These are phyloP conservation scores for Irpex sp. DNA, from an alignment of 1,284 basidiomycete genomes.

Conservation along the genomic window DNA sequence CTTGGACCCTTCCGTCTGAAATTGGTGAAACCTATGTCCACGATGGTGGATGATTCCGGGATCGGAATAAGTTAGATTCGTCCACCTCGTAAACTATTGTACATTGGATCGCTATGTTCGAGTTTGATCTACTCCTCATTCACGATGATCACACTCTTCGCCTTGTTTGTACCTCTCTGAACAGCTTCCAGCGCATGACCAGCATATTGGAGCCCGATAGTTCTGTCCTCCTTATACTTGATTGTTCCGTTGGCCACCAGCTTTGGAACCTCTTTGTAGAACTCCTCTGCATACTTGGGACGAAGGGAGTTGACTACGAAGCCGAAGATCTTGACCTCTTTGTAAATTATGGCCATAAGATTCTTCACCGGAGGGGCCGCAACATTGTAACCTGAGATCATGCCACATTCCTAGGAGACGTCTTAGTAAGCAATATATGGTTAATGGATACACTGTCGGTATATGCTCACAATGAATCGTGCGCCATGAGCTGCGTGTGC, in stretches of 20 bases:
- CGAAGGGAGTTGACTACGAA: slow-evolving; percentile 49
- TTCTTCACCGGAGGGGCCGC: slow-evolving; percentile 25
- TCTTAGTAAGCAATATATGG: not conserved
- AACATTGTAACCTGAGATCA: slow-evolving; percentile 30
- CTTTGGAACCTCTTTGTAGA: slow-evolving; percentile 49
- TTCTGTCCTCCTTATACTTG: slow-evolving; percentile 54
- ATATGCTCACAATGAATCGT: slow-evolving; percentile 42
- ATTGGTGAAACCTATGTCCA: too few species aligned
- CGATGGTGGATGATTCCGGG: too few species aligned
- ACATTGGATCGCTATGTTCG: not conserved
- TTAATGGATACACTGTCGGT: not conserved
- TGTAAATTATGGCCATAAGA: slow-evolving; percentile 38
- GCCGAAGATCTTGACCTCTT: slow-evolving; percentile 54
- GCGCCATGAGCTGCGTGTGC: slow-evolving; percentile 45
- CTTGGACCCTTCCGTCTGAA: too few species aligned
- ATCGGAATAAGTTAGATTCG: too few species aligned
- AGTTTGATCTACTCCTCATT: not conserved
- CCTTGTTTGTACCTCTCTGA: slow-evolving; percentile 53
- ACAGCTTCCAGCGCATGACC: slow-evolving; percentile 50
- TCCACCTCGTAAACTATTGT: not conserved
- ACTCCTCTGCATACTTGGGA: slow-evolving; percentile 36
- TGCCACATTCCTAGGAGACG: slow-evolving; percentile 20
- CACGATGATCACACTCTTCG: slow-evolving; percentile 41
- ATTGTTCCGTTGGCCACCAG: slow-evolving; percentile 55
- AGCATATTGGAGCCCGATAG: slow-evolving; percentile 47